Base-by-base conservation (phyloP, 768 basidiomycete genomes). In the Suillus brevipes region DNA sequence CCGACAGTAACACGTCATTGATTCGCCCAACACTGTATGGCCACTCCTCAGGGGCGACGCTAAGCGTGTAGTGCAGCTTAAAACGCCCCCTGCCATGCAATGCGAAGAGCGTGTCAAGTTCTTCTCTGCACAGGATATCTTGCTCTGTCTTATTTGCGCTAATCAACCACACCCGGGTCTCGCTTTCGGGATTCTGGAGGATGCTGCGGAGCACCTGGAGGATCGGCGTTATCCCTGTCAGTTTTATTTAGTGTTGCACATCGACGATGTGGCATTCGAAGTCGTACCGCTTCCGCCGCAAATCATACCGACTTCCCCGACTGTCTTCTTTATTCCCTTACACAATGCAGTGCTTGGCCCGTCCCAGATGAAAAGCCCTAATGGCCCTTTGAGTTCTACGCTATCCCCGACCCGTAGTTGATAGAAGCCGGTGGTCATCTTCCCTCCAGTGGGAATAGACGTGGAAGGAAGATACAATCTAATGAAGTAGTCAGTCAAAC, bases 331-430 rank as follows among this genome's bases (percentile, higher is more conserved):
- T 2, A 72, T 63, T 0, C 81, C 82, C 50, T 78, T 75, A 75
- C 81, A 76, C 34, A 65, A 67, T 16, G 79, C 79, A 10, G 72
- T 62, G 0, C 83, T 81, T 12, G 73, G 59, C 1, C 85, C 84
- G 4, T 78, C 69, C 83, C 84, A 88, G n/a, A 79, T 70, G 69
- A 88, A 88, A 5, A 81, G 80, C 0, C 87, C 87, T 8, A 87
- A 71, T 0, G 87, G 87, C 0, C 87, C 87, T 69, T 87, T 88
- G 59, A 88, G 65, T 64, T 88, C 85, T 10, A 88, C 73, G 4
- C 45, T 68, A 60, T 88, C 86, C 3, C 81, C 86, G 6, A 86
- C 65, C 6, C 62, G 69, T 2, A 89, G 80, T 67, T 83, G 79
- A 58, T 80, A 67, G 70, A 83, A 82, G 2, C 81, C 81, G 25